Evolutionary conservation across 352 stramenopile genomes (phyloP), one percentile per base, ranked within the genome.

Genomic region (Phytophthora foliorum): DNA sequence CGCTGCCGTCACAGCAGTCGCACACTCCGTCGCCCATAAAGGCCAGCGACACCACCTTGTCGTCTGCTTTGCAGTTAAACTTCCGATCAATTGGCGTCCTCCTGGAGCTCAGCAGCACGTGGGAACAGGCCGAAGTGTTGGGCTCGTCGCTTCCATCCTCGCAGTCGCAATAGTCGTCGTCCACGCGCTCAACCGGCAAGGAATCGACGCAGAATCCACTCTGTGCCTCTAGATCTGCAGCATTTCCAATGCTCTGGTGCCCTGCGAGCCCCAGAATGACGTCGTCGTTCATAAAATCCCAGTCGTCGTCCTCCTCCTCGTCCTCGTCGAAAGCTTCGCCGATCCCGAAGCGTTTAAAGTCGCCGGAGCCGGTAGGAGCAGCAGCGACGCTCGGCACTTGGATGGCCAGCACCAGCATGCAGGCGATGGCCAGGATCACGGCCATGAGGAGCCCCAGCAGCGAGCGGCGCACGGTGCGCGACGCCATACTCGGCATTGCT

Each of bases 1-100:
- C 97, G 56, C 87, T 93, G 22, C 97, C 97, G 80, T 99, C 97
- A 74, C 97, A 99, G 72, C 97, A 99, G 85, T 99, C 97, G 69
- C 97, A 99, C 45, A 99, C 86, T n/a, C 90, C 91, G 73, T 99
- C 97, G 11, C 81, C 46, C 1, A 99, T 69, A 44, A 93, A 85
- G 0, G 78, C 88, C 5, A 81, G 32, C 0, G 91, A 71, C 7
- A 93, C 39, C 44, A 53, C 24, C 41, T 86, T 75, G 6, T 63
- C 67, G 4, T 76, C 72, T 4, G 39, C n/a, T 39, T 34, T 67
- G 53, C 78, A 90, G 19, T 75, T 72, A 55, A 88, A 91, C n/a
- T 64, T 39, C 13, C 53, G 48, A 25, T 52, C 41, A 19, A 68
- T 62, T 38, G 50, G 57, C 9, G 27, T 6, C 58, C 14, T 58